These are phyloP conservation scores for Aspergillus bombycis DNA, from an alignment of 2,329 filamentous ascomycete species.

Conservation along the genomic window DNA sequence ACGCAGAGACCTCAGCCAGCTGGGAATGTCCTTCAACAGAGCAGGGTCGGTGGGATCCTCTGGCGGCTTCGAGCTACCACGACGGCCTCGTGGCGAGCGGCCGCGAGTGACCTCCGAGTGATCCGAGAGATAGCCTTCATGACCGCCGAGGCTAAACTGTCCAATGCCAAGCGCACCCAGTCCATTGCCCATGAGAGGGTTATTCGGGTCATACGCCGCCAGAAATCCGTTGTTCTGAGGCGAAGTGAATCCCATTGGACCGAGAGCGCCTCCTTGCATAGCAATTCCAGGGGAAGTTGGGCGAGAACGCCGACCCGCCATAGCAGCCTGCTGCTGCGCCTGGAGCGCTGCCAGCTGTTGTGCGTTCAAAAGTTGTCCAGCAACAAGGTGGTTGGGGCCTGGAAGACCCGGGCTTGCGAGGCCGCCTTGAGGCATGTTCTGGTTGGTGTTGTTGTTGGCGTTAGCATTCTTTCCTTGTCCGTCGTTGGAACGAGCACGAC, in stretches of 20 bases:
- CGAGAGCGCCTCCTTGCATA: conserved; percentile 68
- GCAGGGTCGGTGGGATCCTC: conserved; percentile 94
- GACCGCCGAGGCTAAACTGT: conserved; percentile 69
- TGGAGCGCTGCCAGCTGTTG: conserved; percentile 85
- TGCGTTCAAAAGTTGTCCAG: conserved; percentile 81
- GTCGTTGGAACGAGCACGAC: conserved; percentile 86
- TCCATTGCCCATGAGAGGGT: conserved; percentile 71
- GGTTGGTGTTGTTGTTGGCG: conserved; percentile 50
- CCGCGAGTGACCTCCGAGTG: conserved; percentile 90
- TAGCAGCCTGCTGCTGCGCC: conserved; percentile 61
- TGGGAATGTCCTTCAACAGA: conserved; percentile 91
- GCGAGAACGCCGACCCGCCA: conserved; percentile 75
- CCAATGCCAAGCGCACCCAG: conserved; percentile 72
- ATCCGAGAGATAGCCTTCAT: conserved; percentile 89
- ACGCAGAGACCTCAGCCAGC: conserved; percentile 90
- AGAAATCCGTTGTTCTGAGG: conserved; percentile 95
- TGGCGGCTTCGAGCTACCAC: conserved; percentile 94
- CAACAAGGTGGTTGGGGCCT: conserved; percentile 77
- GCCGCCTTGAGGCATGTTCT: conserved; percentile 66
- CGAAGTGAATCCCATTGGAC: conserved; percentile 73
- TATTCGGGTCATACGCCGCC: conserved; percentile 77
- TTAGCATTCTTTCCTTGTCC: conserved; percentile 53
- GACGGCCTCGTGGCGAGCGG: conserved; percentile 85
- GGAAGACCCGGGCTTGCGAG: conserved; percentile 66
- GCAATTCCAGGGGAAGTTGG: conserved; percentile 87